A percentile compares a stretch with the other conserved stretches of the same genome.
These are phyloP conservation scores for Xerocomellus amylosporus DNA, from an alignment of 768 basidiomycete genomes.

Conservation along the genomic window DNA sequence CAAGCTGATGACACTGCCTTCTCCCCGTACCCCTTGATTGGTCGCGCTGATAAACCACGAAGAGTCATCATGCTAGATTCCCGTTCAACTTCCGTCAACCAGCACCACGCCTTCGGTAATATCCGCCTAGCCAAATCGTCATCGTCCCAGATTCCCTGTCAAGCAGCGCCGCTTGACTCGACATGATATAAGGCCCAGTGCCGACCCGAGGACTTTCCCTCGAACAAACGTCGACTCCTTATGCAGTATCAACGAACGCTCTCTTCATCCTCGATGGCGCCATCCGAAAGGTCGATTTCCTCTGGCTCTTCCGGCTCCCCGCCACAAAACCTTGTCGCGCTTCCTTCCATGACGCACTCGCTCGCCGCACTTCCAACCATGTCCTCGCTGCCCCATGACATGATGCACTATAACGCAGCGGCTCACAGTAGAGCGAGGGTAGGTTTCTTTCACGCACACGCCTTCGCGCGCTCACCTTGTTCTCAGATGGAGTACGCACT, in stretches of 20 bases:
- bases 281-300: slow-evolving; percentile 33
- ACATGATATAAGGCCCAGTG: slow-evolving; percentile 27
- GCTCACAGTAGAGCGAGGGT: slow-evolving; percentile 33
- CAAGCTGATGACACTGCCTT: slow-evolving; percentile 30
- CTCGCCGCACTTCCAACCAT: slow-evolving; percentile 31
- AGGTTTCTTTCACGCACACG: background rate
- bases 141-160: slow-evolving; percentile 21
- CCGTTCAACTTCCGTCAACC: slow-evolving; percentile 31
- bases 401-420: slow-evolving; percentile 32
- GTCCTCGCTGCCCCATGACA: slow-evolving; percentile 30
- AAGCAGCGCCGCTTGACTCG: slow-evolving; percentile 22
- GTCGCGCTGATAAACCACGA: slow-evolving; percentile 32
- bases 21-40: slow-evolving; percentile 31
- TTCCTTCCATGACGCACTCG: slow-evolving; percentile 35
- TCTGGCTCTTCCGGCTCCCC: slow-evolving; percentile 33
- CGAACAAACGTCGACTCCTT: slow-evolving; percentile 14
- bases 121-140: slow-evolving; percentile 28
- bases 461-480: slow-evolving; percentile 4
- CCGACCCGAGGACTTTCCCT: slow-evolving; percentile 3
- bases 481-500: slow-evolving; percentile 32
- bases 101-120: slow-evolving; percentile 36
- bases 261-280: slow-evolving; percentile 34
- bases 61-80: slow-evolving; percentile 33
- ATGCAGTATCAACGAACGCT: slow-evolving; percentile 32
- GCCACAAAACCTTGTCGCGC: slow-evolving; percentile 27